Conservation (phyloP, 345 rosid species). For the Gossypium raimondii region DNA sequence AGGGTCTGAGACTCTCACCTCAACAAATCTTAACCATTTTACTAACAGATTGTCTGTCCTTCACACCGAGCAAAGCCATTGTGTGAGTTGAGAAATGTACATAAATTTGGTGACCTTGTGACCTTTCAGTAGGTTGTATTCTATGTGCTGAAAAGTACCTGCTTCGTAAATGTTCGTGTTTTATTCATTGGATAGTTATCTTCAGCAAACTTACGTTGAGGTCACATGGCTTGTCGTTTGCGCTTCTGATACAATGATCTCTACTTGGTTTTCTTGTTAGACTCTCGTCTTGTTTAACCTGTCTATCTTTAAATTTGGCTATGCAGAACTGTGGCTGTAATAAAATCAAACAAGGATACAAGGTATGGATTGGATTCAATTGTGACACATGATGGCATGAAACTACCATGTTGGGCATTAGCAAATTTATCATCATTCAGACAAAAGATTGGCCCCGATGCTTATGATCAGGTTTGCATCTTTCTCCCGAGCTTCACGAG, state of each 20-base stretch:
- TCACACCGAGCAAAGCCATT: neutral
- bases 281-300: neutral
- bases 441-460: slow-evolving; percentile 48
- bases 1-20: no score
- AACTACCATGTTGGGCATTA: slow-evolving; percentile 68
- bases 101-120: neutral
- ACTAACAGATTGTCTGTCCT: neutral
- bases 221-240: neutral
- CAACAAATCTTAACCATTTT: neutral
- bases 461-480: slow-evolving; percentile 48
- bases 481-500: neutral
- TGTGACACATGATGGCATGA: slow-evolving; percentile 79
- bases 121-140: neutral
- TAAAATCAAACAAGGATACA: slow-evolving; percentile 76
- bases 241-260: neutral
- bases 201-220: neutral
- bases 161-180: neutral
- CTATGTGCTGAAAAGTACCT: slow-evolving; percentile 2
- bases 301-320: neutral
- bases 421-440: slow-evolving; percentile 53
- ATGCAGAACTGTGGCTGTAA: slow-evolving; percentile 63
- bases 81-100: neutral
- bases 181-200: neutral
- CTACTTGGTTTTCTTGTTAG: neutral
- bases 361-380: slow-evolving; percentile 71